Evolutionary conservation across 2,329 filamentous ascomycete genomes (phyloP), one percentile per base, ranked within the genome.

Genomic region (Cadophora malorum): DNA sequence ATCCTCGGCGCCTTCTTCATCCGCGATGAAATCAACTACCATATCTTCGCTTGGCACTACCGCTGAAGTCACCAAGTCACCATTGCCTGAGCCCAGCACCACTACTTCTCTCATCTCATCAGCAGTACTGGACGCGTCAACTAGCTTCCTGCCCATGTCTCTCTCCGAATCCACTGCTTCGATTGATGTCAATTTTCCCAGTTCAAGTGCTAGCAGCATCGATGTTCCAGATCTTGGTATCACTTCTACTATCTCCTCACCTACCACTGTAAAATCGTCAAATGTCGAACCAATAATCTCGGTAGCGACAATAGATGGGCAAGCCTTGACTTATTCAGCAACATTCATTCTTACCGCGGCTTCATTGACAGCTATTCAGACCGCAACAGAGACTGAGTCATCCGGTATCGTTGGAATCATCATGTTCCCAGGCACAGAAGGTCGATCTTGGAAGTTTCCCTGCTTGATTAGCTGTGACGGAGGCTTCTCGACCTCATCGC

Each of bases 351-450:
- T 25, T 19, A 55, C 52, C 4, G 52, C 52, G 3, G 52, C 52
- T 33, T 55, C 52, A 19, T 25, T 55, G 28, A 55, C 52, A 31
- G 52, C 5, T 33, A 8, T 55, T 19, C 52, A 55, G 9, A 55
- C 52, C n/a, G 52, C 52, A n/a, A 55, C 52, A n/a, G 52, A 55
- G 28, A 55, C 52, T 33, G 52, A 55, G 14, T 55, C 52, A 31
- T 33, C 28, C 2, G 52, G 25, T 12, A 8, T 55, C 14, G 16
- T 55, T n/a, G 52, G 52, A 7, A n/a, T 55, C 25, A 33, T 33
- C 14, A 31, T 55, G 52, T 55, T 55, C 16, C 52, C 52, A 8
- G 25, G 28, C 2, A 55, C 28, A 31, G 25, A 28, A 31, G 50
- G 23, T 19, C 50, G 50, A 53, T 28, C 50, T 31, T 53, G 50